A percentile compares a stretch with the other conserved stretches of the same genome.
Evolutionary conservation across 2,329 filamentous ascomycete genomes (phyloP).

Genomic region (Didymella arachidicola): DNA sequence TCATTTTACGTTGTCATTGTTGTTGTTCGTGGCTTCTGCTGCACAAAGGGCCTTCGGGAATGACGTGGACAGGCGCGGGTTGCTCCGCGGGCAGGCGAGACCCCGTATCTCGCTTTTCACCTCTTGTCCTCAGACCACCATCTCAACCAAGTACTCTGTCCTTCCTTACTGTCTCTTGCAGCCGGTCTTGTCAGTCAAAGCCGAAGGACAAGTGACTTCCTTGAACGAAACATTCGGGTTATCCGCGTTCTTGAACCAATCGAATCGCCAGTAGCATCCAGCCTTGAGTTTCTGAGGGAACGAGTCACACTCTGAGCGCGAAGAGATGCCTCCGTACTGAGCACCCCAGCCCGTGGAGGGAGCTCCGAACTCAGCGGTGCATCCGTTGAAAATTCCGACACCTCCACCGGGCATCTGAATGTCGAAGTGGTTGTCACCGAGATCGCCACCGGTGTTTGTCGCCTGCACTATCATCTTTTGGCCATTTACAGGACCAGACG

Average conservation of each 20-base stretch:
- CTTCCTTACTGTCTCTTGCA: conserved; percentile 32
- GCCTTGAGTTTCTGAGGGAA: conserved; percentile 48
- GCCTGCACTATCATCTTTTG: conserved; percentile 71
- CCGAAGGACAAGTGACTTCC: conserved; percentile 46
- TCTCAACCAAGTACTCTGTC: neutral
- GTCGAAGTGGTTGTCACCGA: conserved; percentile 49
- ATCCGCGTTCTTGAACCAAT: conserved; percentile 47
- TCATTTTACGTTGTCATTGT: neutral
- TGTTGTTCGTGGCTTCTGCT: neutral
- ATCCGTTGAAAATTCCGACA: conserved; percentile 48
- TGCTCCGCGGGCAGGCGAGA: conserved; percentile 1
- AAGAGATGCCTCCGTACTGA: conserved; percentile 47
- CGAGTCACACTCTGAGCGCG: conserved; percentile 41
- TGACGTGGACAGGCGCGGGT: conserved; percentile 3
- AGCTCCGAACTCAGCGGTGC: conserved; percentile 45
- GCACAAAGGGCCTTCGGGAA: too few species aligned
- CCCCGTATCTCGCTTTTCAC: neutral
- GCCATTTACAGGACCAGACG: conserved; percentile 61
- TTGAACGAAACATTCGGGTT: conserved; percentile 46
- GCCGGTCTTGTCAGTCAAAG: conserved; percentile 41
- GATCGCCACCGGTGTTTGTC: conserved; percentile 64
- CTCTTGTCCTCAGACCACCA: neutral
- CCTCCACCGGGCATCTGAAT: conserved; percentile 50
- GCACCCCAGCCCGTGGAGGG: conserved; percentile 45
- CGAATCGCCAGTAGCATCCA: conserved; percentile 50